Conservation (phyloP, 2,329 filamentous ascomycete species). For the Hypocrella siamensis region DNA sequence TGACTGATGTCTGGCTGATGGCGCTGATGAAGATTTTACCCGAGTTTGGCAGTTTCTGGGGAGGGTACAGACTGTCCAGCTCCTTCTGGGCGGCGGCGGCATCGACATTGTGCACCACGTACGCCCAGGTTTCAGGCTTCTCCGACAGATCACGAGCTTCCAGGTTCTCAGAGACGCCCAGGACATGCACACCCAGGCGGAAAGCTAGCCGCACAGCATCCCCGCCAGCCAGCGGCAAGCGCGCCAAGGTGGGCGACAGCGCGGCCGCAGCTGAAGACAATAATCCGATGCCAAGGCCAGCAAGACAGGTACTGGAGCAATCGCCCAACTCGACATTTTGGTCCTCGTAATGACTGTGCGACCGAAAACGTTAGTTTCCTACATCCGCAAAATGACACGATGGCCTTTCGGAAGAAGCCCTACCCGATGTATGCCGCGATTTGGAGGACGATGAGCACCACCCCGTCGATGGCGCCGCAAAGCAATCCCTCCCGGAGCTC, state of each 20-base stretch:
- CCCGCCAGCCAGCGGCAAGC: slow-evolving; percentile 23
- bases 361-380: too few species aligned
- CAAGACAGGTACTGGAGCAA: slow-evolving; percentile 11
- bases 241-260: slow-evolving; percentile 19
- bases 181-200: slow-evolving; percentile 26
- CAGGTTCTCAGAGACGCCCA: slow-evolving; percentile 24
- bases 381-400: too few species aligned
- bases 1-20: slow-evolving; percentile 14
- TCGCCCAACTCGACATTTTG: not conserved
- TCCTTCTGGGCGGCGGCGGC: slow-evolving; percentile 18
- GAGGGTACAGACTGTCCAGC: slow-evolving; percentile 16
- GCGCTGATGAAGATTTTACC: slow-evolving; percentile 25
- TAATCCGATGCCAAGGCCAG: slow-evolving; percentile 28
- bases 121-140: slow-evolving; percentile 22
- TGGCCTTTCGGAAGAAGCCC: too few species aligned
- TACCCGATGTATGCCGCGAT: slow-evolving; percentile 28
- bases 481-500: slow-evolving; percentile 23
- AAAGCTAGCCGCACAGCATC: slow-evolving; percentile 27
- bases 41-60: slow-evolving; percentile 9
- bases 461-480: slow-evolving; percentile 26
- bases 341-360: not conserved
- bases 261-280: slow-evolving; percentile 25
- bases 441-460: slow-evolving; percentile 23
- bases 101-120: slow-evolving; percentile 19
- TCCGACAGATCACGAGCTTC: slow-evolving; percentile 15